Evolutionary conservation across 352 stramenopile genomes (phyloP).

Genomic region (Globisporangium cystogenes): DNA sequence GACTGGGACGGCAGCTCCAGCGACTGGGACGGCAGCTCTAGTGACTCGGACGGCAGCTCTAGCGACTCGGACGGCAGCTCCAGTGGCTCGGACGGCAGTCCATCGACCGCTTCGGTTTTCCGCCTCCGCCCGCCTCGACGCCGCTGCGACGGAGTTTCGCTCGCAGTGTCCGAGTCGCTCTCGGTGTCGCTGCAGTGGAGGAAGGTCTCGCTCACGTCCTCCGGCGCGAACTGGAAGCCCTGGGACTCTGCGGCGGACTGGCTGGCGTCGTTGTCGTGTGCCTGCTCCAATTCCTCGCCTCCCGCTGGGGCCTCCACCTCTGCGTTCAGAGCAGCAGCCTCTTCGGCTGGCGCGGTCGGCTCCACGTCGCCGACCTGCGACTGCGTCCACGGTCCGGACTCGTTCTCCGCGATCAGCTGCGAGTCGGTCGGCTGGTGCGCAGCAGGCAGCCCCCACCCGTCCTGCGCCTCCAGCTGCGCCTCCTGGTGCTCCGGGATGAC

Average conservation of each 20-base stretch:
- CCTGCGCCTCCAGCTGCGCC: constrained; percentile 39
- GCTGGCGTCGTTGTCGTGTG: neutral
- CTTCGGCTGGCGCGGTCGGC: neutral
- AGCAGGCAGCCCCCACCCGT: constrained; percentile 31
- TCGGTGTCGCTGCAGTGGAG: constrained; percentile 43
- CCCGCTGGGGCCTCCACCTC: neutral
- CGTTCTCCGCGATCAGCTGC: constrained; percentile 70
- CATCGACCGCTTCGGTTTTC: too few relatives aligned
- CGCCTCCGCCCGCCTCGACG: neutral
- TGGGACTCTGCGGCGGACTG: constrained; percentile 20
- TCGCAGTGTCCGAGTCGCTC: constrained; percentile 16
- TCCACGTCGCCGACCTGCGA: constrained; percentile 18
- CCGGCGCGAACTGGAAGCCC: constrained; percentile 36
- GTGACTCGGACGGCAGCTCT: too few relatives aligned
- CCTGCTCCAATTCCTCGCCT: neutral
- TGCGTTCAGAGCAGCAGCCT: neutral
- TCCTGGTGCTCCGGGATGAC: constrained; percentile 62
- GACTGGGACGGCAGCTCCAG: too few relatives aligned
- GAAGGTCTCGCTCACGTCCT: constrained; percentile 49
- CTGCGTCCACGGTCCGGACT: constrained; percentile 22
- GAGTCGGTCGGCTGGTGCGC: constrained; percentile 37
- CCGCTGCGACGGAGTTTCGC: neutral
- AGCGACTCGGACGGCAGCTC: too few relatives aligned
- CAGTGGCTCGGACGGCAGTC: too few relatives aligned
- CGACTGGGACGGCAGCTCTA: too few relatives aligned